Evolutionary conservation across 2,329 filamentous ascomycete genomes (phyloP).

Genomic region (Arthrobotrys sinensis): DNA sequence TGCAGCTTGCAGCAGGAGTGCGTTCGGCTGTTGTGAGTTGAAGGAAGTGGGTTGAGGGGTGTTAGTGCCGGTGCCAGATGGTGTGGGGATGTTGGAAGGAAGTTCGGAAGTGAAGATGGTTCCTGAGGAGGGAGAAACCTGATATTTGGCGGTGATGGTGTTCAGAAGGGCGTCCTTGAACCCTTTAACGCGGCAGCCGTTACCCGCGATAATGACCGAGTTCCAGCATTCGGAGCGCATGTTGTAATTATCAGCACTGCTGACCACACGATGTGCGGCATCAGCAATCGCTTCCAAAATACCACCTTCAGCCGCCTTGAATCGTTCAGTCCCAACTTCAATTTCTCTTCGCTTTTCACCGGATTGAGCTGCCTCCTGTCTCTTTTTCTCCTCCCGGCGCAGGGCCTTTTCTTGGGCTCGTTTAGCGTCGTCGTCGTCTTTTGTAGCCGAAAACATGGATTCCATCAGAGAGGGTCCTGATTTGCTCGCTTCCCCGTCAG

Average conservation of each 20-base stretch:
- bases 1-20: slow-evolving; percentile 90
- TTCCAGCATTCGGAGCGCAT: slow-evolving; percentile 93
- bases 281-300: slow-evolving; percentile 88
- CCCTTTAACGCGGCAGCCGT: slow-evolving; percentile 80
- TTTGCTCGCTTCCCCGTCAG: slow-evolving; percentile 57
- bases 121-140: slow-evolving; percentile 90
- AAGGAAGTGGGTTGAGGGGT: slow-evolving; percentile 79
- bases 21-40: slow-evolving; percentile 80
- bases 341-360: slow-evolving; percentile 75
- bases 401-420: slow-evolving; percentile 63
- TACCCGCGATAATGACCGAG: slow-evolving; percentile 89
- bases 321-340: slow-evolving; percentile 83
- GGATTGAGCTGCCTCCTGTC: slow-evolving; percentile 66
- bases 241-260: slow-evolving; percentile 85
- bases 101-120: slow-evolving; percentile 98
- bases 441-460: slow-evolving; percentile 58
- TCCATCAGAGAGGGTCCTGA: slow-evolving; percentile 35
- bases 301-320: slow-evolving; percentile 77
- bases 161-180: slow-evolving; percentile 91
- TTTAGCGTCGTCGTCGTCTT: slow-evolving; percentile 55
- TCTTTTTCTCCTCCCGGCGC: slow-evolving; percentile 71
- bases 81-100: slow-evolving; percentile 92
- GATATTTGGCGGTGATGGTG: slow-evolving; percentile 83
- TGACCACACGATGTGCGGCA: slow-evolving; percentile 85
- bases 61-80: slow-evolving; percentile 89